phyloP scores from a whole-genome alignment of 345 rosid species.

The Salix brachista region DNA sequence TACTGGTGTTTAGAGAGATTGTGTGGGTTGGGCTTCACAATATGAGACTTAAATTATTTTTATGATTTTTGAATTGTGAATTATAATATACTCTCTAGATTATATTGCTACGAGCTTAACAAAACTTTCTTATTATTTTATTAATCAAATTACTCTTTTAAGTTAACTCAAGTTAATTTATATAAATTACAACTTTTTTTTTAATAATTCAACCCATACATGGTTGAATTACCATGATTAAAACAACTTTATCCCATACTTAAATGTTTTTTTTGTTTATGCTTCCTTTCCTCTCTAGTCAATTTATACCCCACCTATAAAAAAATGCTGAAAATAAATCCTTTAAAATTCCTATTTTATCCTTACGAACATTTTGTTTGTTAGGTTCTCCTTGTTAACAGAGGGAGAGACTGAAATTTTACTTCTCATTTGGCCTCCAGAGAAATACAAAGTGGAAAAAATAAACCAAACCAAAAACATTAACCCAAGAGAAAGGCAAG shows the following conservation, averaged over 20 bases:
- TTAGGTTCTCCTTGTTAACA: not conserved
- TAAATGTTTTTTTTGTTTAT: not conserved
- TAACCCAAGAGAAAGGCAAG: not conserved
- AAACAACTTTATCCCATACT: too few species aligned
- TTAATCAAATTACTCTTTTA: too few species aligned
- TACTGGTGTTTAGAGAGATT: too few species aligned
- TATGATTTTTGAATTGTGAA: too few species aligned
- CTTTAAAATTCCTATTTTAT: not conserved
- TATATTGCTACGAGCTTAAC: too few species aligned
- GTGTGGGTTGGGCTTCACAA: not conserved
- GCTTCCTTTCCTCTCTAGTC: conserved; percentile 27
- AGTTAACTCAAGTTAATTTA: too few species aligned
- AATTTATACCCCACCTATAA: conserved; percentile 2
- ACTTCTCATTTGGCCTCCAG: not conserved
- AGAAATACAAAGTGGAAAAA: not conserved
- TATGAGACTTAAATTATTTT: too few species aligned
- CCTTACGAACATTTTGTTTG: not conserved
- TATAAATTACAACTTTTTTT: too few species aligned
- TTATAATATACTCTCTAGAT: too few species aligned
- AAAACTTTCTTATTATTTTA: too few species aligned
- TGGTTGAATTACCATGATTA: too few species aligned
- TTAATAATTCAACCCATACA: too few species aligned
- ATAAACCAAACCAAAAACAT: not conserved
- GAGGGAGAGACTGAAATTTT: not conserved
- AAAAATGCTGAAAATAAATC: not conserved